Evolutionary conservation across 768 basidiomycete genomes (phyloP).

Genomic region (Auriscalpium microsporum): DNA sequence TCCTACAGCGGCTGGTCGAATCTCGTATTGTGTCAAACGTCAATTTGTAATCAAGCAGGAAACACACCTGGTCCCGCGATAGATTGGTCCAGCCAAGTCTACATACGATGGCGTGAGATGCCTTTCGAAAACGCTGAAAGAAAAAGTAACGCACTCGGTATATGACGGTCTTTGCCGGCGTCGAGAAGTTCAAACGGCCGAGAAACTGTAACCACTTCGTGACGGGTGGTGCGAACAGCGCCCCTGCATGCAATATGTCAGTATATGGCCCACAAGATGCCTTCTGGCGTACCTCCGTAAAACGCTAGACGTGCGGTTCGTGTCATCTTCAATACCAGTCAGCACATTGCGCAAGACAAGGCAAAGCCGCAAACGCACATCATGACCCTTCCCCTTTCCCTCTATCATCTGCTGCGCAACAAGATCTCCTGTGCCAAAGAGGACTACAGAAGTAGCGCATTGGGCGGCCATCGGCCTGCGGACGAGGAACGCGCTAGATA

Average conservation of each 20-base stretch:
- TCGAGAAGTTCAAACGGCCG: conserved; percentile 60
- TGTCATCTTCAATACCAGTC: conserved; percentile 30
- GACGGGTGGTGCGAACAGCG: conserved; percentile 71
- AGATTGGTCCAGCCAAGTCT: conserved; percentile 81
- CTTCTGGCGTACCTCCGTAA: conserved; percentile 53
- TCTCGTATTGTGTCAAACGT: neutral
- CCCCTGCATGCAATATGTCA: conserved; percentile 29
- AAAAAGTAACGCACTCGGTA: conserved; percentile 42
- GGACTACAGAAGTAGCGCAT: conserved; percentile 52
- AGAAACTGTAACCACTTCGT: conserved; percentile 77
- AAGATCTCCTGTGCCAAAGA: conserved; percentile 71
- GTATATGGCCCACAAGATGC: too few species aligned
- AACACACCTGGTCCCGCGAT: conserved; percentile 59
- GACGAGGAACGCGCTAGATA: conserved; percentile 45
- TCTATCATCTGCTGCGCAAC: conserved; percentile 86
- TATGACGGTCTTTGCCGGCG: conserved; percentile 46
- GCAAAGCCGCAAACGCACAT: conserved; percentile 37
- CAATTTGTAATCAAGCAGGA: neutral
- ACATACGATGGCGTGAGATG: conserved; percentile 3
- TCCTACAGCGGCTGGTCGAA: conserved; percentile 31
- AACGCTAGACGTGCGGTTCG: conserved; percentile 58
- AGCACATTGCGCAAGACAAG: neutral
- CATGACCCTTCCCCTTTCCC: conserved; percentile 60
- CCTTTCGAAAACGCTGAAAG: neutral
- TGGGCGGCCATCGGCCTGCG: conserved; percentile 57